Base-by-base conservation (phyloP, 78 protist species). In the Dictyostelium citrinum region DNA sequence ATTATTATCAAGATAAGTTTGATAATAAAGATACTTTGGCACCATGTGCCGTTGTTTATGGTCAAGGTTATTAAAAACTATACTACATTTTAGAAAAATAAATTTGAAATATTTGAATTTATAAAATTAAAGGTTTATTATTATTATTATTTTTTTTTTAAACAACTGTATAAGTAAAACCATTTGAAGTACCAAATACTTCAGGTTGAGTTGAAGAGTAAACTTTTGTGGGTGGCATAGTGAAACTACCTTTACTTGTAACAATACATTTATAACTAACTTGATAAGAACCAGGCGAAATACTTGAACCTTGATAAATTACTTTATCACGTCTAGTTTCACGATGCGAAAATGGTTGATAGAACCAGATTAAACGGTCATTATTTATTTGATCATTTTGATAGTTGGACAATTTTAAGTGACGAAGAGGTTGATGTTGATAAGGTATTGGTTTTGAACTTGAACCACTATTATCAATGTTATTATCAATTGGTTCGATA, bases 31-130 rank as follows among this genome's bases (percentile, higher is more conserved):
- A 72, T 43, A 31, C 83, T 33, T 31, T 88, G 2, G 6, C 51
- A 46, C 93, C 93, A 64, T 88, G 93, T 78, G 82, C 93, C 16
- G 72, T 88, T 12, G 46, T 88, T 9, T 86, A 86, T 78, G 35
- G 72, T 24, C 70, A 60, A 27, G 64, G 64, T 55, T 55, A 55
- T 55, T 55, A 55, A 55, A 16, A 55, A n/a, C n/a, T n/a, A n/a
- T n/a, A n/a, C n/a, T n/a, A n/a, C n/a, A n/a, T n/a, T n/a, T n/a
- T n/a, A n/a, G n/a, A n/a, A n/a, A n/a, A n/a, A n/a, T n/a, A n/a
- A n/a, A n/a, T n/a, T n/a, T n/a, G n/a, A n/a, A n/a, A 45, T 10
- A 49, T 49, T 49, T 49, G 12, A 16, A 16, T 49, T 16, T 49
- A 49, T 49, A 49, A 16, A 16, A 49, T 16, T 49, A 5, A 1